These are phyloP conservation scores for Bocquillonia castaneifolia DNA, from an alignment of 441 rosid genomes.

Conservation along the genomic window DNA sequence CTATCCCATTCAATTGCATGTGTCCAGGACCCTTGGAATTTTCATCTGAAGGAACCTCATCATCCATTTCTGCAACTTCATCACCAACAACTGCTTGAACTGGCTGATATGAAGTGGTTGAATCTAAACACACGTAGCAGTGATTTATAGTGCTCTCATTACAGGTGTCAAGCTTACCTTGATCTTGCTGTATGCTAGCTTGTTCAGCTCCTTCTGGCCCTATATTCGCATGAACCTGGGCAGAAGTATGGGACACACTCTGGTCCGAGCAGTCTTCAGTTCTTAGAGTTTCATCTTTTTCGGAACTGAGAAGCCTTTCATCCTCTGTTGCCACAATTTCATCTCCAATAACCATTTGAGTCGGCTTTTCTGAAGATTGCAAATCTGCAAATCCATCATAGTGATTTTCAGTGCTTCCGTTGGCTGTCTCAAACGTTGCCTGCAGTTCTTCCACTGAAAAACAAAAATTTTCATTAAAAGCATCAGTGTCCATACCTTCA, in stretches of 20 bases:
- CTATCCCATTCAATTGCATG: conserved; percentile 24
- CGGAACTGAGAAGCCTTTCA: conserved; percentile 26
- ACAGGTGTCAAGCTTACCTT: conserved; percentile 24
- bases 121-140: conserved; percentile 19
- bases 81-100: conserved; percentile 26
- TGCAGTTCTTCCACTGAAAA: conserved; percentile 44
- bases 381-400: conserved; percentile 39
- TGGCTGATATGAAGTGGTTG: conserved; percentile 17
- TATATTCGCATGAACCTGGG: background rate
- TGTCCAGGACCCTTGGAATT: conserved; percentile 17
- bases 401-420: conserved; percentile 37
- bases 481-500: conserved; percentile 43
- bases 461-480: conserved; percentile 39
- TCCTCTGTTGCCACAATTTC: conserved; percentile 20
- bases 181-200: conserved; percentile 21
- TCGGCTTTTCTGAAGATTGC: conserved; percentile 23
- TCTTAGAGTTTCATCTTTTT: conserved; percentile 9
- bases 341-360: conserved; percentile 25
- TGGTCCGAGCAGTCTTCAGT: conserved; percentile 12
- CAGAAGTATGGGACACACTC: background rate
- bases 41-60: conserved; percentile 33
- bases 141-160: conserved; percentile 14
- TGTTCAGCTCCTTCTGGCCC: conserved; percentile 13
- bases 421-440: conserved; percentile 28
- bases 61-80: conserved; percentile 32